Evolutionary conservation across 257 asterid genomes (phyloP).

Genomic region (Solanum gracilifrons): DNA sequence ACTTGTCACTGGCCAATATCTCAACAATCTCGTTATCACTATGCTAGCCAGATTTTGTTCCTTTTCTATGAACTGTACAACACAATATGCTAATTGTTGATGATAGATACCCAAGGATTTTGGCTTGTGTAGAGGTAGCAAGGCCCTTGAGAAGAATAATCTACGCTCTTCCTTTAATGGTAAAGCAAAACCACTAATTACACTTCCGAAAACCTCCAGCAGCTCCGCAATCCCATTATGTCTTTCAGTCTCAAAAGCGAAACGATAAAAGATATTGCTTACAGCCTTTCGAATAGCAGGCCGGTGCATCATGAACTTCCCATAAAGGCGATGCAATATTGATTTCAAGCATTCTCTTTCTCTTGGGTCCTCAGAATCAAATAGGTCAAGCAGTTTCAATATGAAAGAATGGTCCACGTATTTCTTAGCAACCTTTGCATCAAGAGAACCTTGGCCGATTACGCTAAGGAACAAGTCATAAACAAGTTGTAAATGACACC

Average conservation of each 20-base stretch:
- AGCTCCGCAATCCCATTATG: conserved; percentile 35
- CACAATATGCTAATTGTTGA: conserved; percentile 33
- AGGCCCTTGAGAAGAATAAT: conserved; percentile 20
- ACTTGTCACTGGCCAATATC: conserved; percentile 36
- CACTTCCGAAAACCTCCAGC: conserved; percentile 38
- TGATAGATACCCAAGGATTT: conserved; percentile 35
- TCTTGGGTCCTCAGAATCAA: conserved; percentile 38
- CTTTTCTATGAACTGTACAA: conserved; percentile 38
- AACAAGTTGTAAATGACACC: conserved; percentile 42
- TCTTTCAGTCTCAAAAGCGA: conserved; percentile 31
- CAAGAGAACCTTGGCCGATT: conserved; percentile 17
- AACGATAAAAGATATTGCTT: conserved; percentile 27
- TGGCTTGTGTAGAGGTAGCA: conserved; percentile 39
- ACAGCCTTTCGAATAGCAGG: conserved; percentile 34
- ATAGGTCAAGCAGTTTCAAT: conserved; percentile 23
- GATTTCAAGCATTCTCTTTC: conserved; percentile 38
- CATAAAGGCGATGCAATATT: conserved; percentile 34
- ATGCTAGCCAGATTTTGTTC: conserved; percentile 28
- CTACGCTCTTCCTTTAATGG: conserved; percentile 39
- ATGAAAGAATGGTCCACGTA: conserved; percentile 25
- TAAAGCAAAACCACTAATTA: conserved; percentile 36
- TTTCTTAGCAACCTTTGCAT: conserved; percentile 33
- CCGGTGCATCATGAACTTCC: conserved; percentile 40
- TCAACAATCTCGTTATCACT: conserved; percentile 24
- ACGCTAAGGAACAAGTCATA: conserved; percentile 25